Conservation (phyloP, 2,329 filamentous ascomycete genomes). For the Colletotrichum tofieldiae region DNA sequence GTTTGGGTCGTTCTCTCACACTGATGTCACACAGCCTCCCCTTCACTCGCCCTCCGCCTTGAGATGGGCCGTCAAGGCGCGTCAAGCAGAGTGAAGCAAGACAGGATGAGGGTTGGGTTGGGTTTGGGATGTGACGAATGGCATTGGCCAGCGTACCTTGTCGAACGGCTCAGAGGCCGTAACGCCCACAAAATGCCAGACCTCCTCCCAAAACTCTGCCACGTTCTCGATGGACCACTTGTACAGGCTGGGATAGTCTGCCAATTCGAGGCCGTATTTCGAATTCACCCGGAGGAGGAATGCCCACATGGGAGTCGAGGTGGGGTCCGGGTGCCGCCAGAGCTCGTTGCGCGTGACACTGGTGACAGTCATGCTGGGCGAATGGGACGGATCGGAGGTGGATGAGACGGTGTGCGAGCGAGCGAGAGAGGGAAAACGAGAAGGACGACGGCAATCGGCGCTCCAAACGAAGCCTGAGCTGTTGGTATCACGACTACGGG, state of each 20-base stretch:
- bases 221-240: slow-evolving; percentile 87
- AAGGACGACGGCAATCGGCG: background rate
- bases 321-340: slow-evolving; percentile 80
- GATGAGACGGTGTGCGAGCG: slow-evolving; percentile 15
- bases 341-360: slow-evolving; percentile 63
- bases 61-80: slow-evolving; percentile 26
- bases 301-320: slow-evolving; percentile 78
- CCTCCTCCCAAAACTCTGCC: slow-evolving; percentile 85
- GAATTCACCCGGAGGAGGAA: slow-evolving; percentile 80
- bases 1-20: slow-evolving; percentile 27
- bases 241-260: slow-evolving; percentile 82
- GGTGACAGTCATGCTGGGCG: slow-evolving; percentile 42
- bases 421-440: background rate
- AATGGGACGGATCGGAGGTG: background rate
- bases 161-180: slow-evolving; percentile 76
- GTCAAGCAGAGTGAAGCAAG: slow-evolving; percentile 27
- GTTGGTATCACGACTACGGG: slow-evolving; percentile 4
- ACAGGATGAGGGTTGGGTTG: slow-evolving; percentile 22
- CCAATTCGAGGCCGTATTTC: slow-evolving; percentile 75
- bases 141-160: slow-evolving; percentile 60
- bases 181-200: slow-evolving; percentile 88
- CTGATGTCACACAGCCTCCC: slow-evolving; percentile 26
- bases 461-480: slow-evolving; percentile 14
- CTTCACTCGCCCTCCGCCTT: background rate
- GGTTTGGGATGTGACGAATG: slow-evolving; percentile 25